A percentile compares a stretch with the other conserved stretches of the same genome.
Conservation (phyloP, 805 yeast genomes). For the Saccharomycopsis microspora region DNA sequence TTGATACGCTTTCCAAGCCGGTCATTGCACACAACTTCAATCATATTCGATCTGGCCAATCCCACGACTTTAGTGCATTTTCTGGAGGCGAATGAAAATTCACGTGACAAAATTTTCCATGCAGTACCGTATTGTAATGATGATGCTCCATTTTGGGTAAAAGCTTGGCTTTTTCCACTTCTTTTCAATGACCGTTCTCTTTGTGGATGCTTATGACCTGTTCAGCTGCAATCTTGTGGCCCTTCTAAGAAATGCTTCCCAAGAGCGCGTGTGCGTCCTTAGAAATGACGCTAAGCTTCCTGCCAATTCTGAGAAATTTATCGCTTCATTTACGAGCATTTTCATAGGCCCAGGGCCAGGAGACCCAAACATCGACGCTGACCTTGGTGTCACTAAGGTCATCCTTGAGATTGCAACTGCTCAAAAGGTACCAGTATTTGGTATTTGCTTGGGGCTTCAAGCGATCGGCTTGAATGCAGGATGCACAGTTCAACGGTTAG, state of each 20-base stretch:
- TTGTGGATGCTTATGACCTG: slow-evolving; percentile 91
- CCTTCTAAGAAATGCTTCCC: slow-evolving; percentile 38
- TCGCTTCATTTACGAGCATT: slow-evolving; percentile 51
- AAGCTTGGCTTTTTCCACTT: no score
- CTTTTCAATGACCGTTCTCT: slow-evolving; percentile 37
- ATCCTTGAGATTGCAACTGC: neutral
- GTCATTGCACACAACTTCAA: slow-evolving; percentile 64
- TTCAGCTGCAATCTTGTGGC: slow-evolving; percentile 74
- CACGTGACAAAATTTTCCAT: no score
- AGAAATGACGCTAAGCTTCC: slow-evolving; percentile 20
- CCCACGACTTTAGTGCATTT: no score
- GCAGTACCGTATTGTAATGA: no score
- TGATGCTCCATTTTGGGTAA: no score
- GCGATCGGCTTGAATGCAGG: slow-evolving; percentile 55
- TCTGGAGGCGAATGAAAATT: no score
- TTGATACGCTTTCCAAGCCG: slow-evolving; percentile 78
- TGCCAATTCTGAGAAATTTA: slow-evolving; percentile 28
- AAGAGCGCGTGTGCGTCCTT: slow-evolving; percentile 28
- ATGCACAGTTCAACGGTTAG: slow-evolving; percentile 38
- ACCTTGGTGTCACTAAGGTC: slow-evolving; percentile 59
- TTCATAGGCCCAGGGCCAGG: slow-evolving; percentile 98
- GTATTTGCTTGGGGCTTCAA: slow-evolving; percentile 92
- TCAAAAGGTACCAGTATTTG: slow-evolving; percentile 54
- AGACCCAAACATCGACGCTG: slow-evolving; percentile 48
- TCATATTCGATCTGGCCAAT: slow-evolving; percentile 30